Conservation (phyloP, 1,284 basidiomycete genomes). For the Trichosporon sp. region DNA sequence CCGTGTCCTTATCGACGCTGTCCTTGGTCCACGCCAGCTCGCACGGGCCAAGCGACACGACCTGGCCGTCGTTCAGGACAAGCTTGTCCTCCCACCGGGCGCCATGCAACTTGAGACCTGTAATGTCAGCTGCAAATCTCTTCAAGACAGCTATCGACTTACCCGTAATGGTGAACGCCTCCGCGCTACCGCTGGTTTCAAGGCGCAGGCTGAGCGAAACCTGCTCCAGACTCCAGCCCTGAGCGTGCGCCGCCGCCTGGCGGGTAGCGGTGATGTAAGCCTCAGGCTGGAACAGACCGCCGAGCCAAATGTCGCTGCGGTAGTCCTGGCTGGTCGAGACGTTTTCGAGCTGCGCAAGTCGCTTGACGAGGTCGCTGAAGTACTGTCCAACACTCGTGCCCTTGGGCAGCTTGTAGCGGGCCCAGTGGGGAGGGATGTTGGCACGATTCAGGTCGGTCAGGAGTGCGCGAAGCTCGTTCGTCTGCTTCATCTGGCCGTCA, state of each 20-base stretch:
- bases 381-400: slow-evolving; percentile 73
- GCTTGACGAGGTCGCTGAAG: slow-evolving; percentile 72
- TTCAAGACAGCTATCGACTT: slow-evolving; percentile 31
- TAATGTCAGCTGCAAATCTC: not conserved
- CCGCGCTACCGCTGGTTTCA: slow-evolving; percentile 62
- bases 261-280: slow-evolving; percentile 90
- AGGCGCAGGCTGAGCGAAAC: slow-evolving; percentile 71
- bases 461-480: slow-evolving; percentile 80
- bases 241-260: slow-evolving; percentile 83
- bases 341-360: slow-evolving; percentile 71
- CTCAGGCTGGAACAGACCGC: slow-evolving; percentile 89
- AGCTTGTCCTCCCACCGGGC: slow-evolving; percentile 67
- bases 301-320: slow-evolving; percentile 64
- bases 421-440: slow-evolving; percentile 80
- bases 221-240: slow-evolving; percentile 87
- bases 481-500: slow-evolving; percentile 81
- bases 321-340: slow-evolving; percentile 53
- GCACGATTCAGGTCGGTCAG: slow-evolving; percentile 85
- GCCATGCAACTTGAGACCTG: slow-evolving; percentile 80
- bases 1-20: slow-evolving; percentile 51
- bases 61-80: slow-evolving; percentile 72
- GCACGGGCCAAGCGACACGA: slow-evolving; percentile 66
- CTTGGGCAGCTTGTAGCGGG: slow-evolving; percentile 77
- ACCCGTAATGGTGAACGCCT: slow-evolving; percentile 81
- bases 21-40: slow-evolving; percentile 76